Conservation (phyloP, 176 grass and related monocot genomes). For the Aegilops umbellulata region DNA sequence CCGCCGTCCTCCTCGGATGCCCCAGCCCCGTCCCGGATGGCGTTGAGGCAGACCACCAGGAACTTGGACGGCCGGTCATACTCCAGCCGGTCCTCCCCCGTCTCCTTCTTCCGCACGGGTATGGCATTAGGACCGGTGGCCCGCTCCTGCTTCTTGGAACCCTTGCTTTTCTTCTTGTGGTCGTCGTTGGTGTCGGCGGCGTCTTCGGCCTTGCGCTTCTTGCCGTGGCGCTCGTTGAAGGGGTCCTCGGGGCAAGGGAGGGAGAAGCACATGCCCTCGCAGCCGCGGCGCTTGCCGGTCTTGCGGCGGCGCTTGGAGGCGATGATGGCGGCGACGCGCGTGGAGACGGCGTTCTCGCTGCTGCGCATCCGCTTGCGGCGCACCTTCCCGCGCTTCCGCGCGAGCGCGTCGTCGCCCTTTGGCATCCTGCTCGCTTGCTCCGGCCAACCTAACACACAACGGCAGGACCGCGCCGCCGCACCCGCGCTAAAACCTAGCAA, state of each 20-base stretch:
- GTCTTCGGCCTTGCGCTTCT: constrained; percentile 36
- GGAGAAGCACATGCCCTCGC: constrained; percentile 96
- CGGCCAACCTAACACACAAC: neutral
- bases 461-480: constrained; percentile 4
- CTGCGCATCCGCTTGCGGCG: constrained; percentile 72
- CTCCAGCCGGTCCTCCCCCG: constrained; percentile 26
- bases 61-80: constrained; percentile 76
- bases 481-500: constrained; percentile 37
- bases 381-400: constrained; percentile 61
- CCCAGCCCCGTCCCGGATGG: constrained; percentile 51
- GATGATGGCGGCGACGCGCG: constrained; percentile 72
- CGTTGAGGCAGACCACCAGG: constrained; percentile 78
- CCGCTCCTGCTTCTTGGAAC: constrained; percentile 29
- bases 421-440: constrained; percentile 41
- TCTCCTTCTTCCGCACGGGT: neutral
- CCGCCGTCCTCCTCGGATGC: constrained; percentile 7
- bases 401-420: constrained; percentile 81
- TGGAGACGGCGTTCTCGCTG: constrained; percentile 75
- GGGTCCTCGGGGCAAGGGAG: constrained; percentile 71
- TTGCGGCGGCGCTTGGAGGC: constrained; percentile 82
- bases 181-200: neutral
- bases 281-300: constrained; percentile 69
- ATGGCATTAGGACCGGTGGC: constrained; percentile 12
- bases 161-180: constrained; percentile 31
- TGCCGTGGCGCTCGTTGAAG: constrained; percentile 64